Evolutionary conservation across 768 basidiomycete genomes (phyloP).

Genomic region (Lentinula aciculospora): DNA sequence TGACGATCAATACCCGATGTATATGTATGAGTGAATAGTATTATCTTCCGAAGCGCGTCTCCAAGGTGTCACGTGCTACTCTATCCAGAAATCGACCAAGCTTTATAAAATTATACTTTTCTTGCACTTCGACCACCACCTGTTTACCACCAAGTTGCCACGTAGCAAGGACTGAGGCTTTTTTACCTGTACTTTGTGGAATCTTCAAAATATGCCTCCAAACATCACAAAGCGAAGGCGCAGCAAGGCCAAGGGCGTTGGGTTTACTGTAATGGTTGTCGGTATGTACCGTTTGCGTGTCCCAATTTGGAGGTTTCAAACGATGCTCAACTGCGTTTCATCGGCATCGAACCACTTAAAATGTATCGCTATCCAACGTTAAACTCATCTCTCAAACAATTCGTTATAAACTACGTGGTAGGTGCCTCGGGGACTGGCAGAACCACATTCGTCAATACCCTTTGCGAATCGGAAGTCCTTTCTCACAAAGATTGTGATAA

Average conservation of each 20-base stretch:
- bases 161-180: too few species aligned
- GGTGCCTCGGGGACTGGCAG: slow-evolving; percentile 85
- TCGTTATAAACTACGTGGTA: slow-evolving; percentile 21
- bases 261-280: slow-evolving; percentile 86
- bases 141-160: neutral
- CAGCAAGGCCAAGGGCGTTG: slow-evolving; percentile 86
- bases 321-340: neutral
- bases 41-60: neutral
- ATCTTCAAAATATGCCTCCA: slow-evolving; percentile 30
- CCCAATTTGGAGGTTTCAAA: neutral
- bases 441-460: slow-evolving; percentile 90
- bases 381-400: slow-evolving; percentile 1
- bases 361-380: neutral
- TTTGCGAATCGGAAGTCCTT: slow-evolving; percentile 77
- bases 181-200: too few species aligned
- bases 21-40: too few species aligned
- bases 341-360: too few species aligned
- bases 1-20: too few species aligned
- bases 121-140: neutral
- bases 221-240: slow-evolving; percentile 46
- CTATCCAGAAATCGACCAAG: neutral
- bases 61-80: neutral
- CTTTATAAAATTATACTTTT: neutral
- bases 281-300: slow-evolving; percentile 43
- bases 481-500: slow-evolving; percentile 58